Base-by-base conservation (phyloP, 768 basidiomycete genomes). In the Megacollybia marginata region DNA sequence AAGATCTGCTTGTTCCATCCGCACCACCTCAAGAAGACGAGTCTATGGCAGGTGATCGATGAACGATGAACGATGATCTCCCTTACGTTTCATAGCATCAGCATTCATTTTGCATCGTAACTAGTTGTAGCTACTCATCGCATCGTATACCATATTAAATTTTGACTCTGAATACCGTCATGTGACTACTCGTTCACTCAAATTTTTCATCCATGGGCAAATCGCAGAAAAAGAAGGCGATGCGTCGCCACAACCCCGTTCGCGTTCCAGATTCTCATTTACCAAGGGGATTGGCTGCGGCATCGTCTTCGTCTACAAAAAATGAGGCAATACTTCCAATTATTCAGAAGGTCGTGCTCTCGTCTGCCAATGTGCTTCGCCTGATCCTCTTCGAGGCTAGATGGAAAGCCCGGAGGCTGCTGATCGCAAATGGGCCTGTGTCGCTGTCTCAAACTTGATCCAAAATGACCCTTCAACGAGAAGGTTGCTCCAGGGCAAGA, bases 351-450 rank as follows among this genome's bases (percentile, higher is more conserved):
- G 94, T 92, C 49, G 61, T 54, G 33, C 32, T 28, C 47, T 15
- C 44, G 23, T 13, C n/a, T 13, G 15, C 9, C 23, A 2, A 16
- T 31, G 13, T 11, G 15, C 23, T n/a, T 13, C 44, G 23, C 5
- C 28, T 55, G 47, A 49, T 51, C 48, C 46, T 42, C 45, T 54
- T 50, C 40, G 44, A 44, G 23, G 13, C 52, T 55, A 91, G 88
- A 83, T 92, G 75, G 79, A 83, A 58, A 82, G 83, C 63, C 57
- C 80, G 5, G 91, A 95, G 56, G 73, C 78, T 8, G 68, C 76
- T 1, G 94, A 97, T 55, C 80, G 94, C 48, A 90, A 91, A 62
- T 96, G 92, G 93, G 92, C 93, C 4, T 95, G 93, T 63, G 92
- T 93, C 19, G 92, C 93, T 1, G 87, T 95, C n/a, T 92, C 90